phyloP scores from a whole-genome alignment of 2,329 filamentous ascomycete genomes.

The Diaporthe destruens region DNA sequence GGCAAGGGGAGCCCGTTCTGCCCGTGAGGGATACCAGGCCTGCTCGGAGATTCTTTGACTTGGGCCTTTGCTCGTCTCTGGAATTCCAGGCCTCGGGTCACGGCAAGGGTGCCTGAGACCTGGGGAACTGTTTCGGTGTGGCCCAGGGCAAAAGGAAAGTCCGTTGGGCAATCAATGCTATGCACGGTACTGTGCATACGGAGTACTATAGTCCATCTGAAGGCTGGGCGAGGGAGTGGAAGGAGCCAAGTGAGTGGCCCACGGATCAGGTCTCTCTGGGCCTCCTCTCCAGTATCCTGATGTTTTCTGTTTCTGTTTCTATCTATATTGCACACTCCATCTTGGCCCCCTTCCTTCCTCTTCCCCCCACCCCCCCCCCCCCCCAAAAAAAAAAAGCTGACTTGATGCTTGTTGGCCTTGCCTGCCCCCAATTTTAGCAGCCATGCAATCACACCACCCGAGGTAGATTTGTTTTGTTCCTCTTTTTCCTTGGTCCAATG shows the following conservation, averaged over 20 bases:
- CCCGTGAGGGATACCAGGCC: background rate
- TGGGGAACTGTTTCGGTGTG: conserved; percentile 29
- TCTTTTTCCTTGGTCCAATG: background rate
- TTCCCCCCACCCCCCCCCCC: no score
- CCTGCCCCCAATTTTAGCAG: background rate
- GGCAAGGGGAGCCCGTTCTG: background rate
- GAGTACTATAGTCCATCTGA: no score
- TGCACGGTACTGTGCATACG: conserved; percentile 4
- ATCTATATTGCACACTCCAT: conserved; percentile 25
- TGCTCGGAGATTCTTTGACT: conserved; percentile 25
- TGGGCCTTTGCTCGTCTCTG: background rate
- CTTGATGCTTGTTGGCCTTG: background rate
- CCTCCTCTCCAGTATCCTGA: conserved; percentile 36
- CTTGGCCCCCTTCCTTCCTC: conserved; percentile 9
- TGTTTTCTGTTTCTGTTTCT: conserved; percentile 20
- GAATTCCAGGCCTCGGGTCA: conserved; percentile 22
- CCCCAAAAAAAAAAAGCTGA: no score
- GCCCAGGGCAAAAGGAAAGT: conserved; percentile 12
- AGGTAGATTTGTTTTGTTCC: conserved; percentile 2
- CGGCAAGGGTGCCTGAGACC: conserved; percentile 32
- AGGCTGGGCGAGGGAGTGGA: background rate
- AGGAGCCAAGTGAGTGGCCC: conserved; percentile 6
- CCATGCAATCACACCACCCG: background rate
- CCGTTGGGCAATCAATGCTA: background rate
- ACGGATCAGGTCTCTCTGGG: conserved; percentile 30